phyloP scores from a whole-genome alignment of 2,329 filamentous ascomycete species.

The Ophiocordyceps camponoti-floridani region DNA sequence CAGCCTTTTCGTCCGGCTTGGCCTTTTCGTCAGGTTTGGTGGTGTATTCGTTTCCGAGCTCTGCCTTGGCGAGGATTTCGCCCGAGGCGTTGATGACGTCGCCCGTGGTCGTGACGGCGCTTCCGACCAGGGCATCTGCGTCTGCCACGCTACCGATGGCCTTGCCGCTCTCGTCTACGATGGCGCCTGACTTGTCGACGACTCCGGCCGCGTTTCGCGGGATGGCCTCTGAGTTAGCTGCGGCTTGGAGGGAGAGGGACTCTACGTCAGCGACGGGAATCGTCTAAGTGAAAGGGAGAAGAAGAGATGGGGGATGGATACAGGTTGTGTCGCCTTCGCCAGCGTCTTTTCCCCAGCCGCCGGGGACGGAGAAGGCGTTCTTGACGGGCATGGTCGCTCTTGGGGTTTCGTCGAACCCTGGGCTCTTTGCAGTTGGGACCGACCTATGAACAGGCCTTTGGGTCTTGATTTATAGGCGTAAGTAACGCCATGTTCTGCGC shows the following conservation, averaged over 20 bases:
- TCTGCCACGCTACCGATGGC: slow-evolving; percentile 22
- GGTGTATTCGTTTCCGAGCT: slow-evolving; percentile 22
- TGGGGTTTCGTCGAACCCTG: too few relatives aligned
- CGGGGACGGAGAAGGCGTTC: neutral
- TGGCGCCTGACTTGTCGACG: slow-evolving; percentile 25
- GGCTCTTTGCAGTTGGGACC: too few relatives aligned
- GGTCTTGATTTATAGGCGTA: too few relatives aligned
- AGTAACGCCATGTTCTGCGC: too few relatives aligned
- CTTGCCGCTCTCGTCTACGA: slow-evolving; percentile 25
- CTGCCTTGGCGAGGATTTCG: slow-evolving; percentile 23
- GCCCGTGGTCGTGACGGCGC: slow-evolving; percentile 17
- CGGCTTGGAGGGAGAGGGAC: neutral
- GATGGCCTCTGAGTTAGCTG: slow-evolving; percentile 9
- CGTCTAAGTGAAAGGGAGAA: neutral
- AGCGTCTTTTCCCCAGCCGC: neutral
- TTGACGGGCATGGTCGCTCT: neutral
- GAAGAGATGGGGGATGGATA: neutral
- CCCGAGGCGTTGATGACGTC: neutral
- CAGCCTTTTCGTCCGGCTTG: too few relatives aligned
- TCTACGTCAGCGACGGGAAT: neutral
- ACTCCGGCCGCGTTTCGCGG: slow-evolving; percentile 20
- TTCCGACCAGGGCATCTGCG: slow-evolving; percentile 21
- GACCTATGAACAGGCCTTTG: too few relatives aligned
- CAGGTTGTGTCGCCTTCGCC: neutral
- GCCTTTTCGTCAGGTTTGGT: slow-evolving; percentile 17